A percentile compares a stretch with the other conserved stretches of the same genome.
Evolutionary conservation across 768 basidiomycete genomes (phyloP).

Genomic region (Fomitopsis serialis): DNA sequence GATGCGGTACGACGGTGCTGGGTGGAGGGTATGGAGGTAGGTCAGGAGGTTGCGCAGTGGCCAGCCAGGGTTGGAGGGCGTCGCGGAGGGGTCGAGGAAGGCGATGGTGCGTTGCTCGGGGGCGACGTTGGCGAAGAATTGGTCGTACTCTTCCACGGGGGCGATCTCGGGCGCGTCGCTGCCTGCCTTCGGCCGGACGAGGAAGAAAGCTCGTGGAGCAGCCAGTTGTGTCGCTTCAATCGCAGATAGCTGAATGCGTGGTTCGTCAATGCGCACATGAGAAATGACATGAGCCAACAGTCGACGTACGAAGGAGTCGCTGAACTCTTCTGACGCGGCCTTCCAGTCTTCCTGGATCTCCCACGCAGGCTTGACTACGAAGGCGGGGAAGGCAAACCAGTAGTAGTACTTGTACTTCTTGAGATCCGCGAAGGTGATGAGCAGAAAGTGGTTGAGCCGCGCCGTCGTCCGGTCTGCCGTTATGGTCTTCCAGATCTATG

Average conservation of each 20-base stretch:
- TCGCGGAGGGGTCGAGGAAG: conserved; percentile 74
- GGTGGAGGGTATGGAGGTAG: conserved; percentile 64
- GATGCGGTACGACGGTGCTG: conserved; percentile 43
- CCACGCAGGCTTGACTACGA: conserved; percentile 88
- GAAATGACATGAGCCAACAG: neutral
- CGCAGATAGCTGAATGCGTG: conserved; percentile 37
- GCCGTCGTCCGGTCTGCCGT: conserved; percentile 44
- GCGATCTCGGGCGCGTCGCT: conserved; percentile 37
- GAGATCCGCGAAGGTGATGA: conserved; percentile 93
- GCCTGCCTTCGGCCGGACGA: conserved; percentile 36
- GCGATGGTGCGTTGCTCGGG: conserved; percentile 26
- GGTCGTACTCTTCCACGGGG: conserved; percentile 48
- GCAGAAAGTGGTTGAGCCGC: conserved; percentile 70
- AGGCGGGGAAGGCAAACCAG: conserved; percentile 97
- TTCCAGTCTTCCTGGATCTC: conserved; percentile 69
- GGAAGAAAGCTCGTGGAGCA: conserved; percentile 52
- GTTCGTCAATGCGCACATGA: neutral
- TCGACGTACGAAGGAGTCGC: conserved; percentile 36
- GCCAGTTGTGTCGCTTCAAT: conserved; percentile 47
- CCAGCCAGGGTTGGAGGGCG: conserved; percentile 53
- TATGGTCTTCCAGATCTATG: conserved; percentile 68
- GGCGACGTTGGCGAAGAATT: conserved; percentile 49
- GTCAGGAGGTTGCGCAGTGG: conserved; percentile 89
- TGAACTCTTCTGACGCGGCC: conserved; percentile 40
- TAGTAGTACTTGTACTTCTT: conserved; percentile 98